A percentile compares a stretch with the other conserved stretches of the same genome.
These are phyloP conservation scores for Discostella pseudostelligera DNA, from an alignment of 108 stramenopile species.

Conservation along the genomic window DNA sequence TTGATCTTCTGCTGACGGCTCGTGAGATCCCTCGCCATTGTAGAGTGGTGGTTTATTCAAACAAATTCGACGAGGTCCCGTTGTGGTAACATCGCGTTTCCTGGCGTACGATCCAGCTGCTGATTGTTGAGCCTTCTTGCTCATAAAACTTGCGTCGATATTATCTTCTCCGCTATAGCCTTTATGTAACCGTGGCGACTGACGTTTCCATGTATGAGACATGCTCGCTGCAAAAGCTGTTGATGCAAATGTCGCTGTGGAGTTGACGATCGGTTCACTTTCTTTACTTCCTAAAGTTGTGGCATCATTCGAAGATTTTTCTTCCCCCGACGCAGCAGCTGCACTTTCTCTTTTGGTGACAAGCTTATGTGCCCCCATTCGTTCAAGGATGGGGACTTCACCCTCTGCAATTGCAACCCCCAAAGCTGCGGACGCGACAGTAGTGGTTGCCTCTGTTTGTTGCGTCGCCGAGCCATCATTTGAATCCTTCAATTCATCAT, in stretches of 20 bases:
- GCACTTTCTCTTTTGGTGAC: conserved; percentile 20
- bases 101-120: neutral
- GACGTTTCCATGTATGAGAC: neutral
- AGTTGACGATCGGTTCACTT: neutral
- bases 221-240: neutral
- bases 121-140: neutral
- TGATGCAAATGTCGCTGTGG: neutral
- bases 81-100: neutral
- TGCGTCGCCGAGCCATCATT: neutral
- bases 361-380: conserved; percentile 30
- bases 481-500: neutral
- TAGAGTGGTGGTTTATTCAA: neutral
- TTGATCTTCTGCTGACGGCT: neutral
- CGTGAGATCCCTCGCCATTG: neutral
- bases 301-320: neutral
- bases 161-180: neutral
- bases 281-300: too few relatives aligned
- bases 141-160: neutral
- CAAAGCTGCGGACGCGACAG: neutral
- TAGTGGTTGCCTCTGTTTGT: neutral
- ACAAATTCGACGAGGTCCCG: conserved; percentile 11
- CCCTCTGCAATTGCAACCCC: neutral
- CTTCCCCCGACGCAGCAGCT: neutral
- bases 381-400: conserved; percentile 12
- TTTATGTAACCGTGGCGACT: neutral